These are phyloP conservation scores for Ogataea salicorniae DNA, from an alignment of 805 yeast species.

Conservation along the genomic window DNA sequence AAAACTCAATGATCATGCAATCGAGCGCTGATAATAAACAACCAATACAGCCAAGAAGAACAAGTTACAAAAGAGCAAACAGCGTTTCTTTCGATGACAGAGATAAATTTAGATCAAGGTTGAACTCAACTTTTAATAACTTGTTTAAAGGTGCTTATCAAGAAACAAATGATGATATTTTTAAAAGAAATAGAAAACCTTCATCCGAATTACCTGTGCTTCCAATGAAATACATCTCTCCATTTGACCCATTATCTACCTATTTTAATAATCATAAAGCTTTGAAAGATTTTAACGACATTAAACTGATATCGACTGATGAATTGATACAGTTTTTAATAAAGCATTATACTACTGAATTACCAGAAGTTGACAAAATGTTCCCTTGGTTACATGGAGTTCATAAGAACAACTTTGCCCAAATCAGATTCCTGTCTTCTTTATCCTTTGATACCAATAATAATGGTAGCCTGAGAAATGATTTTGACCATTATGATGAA, in stretches of 20 bases:
- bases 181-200: slow-evolving; percentile 6
- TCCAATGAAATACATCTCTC: slow-evolving; percentile 6
- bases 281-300: slow-evolving; percentile 6
- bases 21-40: background rate
- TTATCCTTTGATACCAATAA: slow-evolving; percentile 10
- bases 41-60: slow-evolving; percentile 8
- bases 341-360: slow-evolving; percentile 20
- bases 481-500: background rate
- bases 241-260: slow-evolving; percentile 18
- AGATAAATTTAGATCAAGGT: slow-evolving; percentile 23
- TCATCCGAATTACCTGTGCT: background rate
- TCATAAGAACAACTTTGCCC: slow-evolving; percentile 51
- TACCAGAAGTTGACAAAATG: slow-evolving; percentile 63
- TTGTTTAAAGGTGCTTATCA: slow-evolving; percentile 14
- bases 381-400: slow-evolving; percentile 93
- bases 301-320: slow-evolving; percentile 23
- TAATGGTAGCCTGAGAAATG: background rate
- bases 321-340: slow-evolving; percentile 21
- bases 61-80: slow-evolving; percentile 25
- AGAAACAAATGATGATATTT: slow-evolving; percentile 5
- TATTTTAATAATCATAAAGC: slow-evolving; percentile 20
- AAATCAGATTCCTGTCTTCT: slow-evolving; percentile 38
- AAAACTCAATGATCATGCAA: background rate
- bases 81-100: slow-evolving; percentile 27
- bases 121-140: slow-evolving; percentile 13